phyloP scores from a whole-genome alignment of 202 grass and related monocot genomes.

The Tripidium arundinaceum region DNA sequence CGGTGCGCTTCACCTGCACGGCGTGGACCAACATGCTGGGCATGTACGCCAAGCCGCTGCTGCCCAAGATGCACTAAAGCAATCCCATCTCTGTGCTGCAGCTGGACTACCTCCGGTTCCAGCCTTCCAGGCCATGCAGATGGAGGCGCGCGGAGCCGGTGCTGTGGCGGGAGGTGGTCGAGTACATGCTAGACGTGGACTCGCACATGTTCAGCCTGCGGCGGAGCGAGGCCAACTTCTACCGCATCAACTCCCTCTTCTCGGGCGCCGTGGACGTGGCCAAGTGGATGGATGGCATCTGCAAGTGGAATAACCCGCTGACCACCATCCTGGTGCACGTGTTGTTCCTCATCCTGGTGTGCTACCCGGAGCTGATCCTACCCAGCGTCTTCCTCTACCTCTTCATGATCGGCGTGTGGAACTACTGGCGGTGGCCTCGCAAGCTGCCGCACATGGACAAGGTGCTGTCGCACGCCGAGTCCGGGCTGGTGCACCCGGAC shows the following conservation, averaged over 20 bases:
- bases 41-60: constrained; percentile 57
- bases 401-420: constrained; percentile 61
- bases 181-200: too few species aligned
- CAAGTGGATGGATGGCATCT: constrained; percentile 57
- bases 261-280: constrained; percentile 40
- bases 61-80: constrained; percentile 89
- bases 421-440: constrained; percentile 48
- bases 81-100: constrained; percentile 67
- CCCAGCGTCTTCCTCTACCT: constrained; percentile 75
- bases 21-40: constrained; percentile 79
- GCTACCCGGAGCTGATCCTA: constrained; percentile 83
- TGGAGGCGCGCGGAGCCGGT: too few species aligned
- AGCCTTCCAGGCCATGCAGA: too few species aligned
- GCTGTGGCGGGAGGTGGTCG: too few species aligned
- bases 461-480: constrained; percentile 56
- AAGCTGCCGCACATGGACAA: constrained; percentile 83
- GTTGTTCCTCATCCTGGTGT: constrained; percentile 71
- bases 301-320: constrained; percentile 76
- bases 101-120: too few species aligned
- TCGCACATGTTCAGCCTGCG: too few species aligned
- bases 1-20: constrained; percentile 87
- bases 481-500: constrained; percentile 47
- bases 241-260: too few species aligned
- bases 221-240: too few species aligned
- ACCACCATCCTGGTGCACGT: constrained; percentile 80